A percentile compares a stretch with the other conserved stretches of the same genome.
Evolutionary conservation across 2,329 filamentous ascomycete species (phyloP).

Genomic region (Macrophomina tecta): DNA sequence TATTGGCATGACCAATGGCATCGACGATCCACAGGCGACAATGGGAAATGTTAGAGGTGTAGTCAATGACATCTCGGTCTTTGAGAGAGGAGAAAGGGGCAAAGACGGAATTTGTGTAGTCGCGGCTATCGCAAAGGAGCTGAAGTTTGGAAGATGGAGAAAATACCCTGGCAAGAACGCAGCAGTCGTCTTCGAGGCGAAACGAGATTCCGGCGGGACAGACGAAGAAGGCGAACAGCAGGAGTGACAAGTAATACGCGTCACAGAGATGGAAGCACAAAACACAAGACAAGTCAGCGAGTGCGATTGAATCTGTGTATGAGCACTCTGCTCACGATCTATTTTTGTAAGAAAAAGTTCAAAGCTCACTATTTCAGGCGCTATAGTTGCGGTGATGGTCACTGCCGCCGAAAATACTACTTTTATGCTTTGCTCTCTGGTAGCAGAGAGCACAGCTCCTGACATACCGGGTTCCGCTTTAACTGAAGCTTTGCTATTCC

Average conservation of each 20-base stretch:
- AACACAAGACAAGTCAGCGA: not conserved
- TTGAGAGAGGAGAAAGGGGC: constrained; percentile 80
- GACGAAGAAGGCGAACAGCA: constrained; percentile 21
- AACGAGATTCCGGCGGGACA: constrained; percentile 43
- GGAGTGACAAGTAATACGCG: not conserved
- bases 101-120: constrained; percentile 79
- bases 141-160: constrained; percentile 82
- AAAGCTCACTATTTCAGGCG: not conserved
- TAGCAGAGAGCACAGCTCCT: not conserved
- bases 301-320: not conserved
- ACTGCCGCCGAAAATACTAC: not conserved
- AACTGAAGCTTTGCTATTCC: not conserved
- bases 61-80: constrained; percentile 86
- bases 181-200: constrained; percentile 85
- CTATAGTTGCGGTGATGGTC: not conserved
- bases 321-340: not conserved
- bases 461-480: not conserved
- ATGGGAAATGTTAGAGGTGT: constrained; percentile 68
- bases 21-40: constrained; percentile 20
- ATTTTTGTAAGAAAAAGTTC: not conserved
- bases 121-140: constrained; percentile 85
- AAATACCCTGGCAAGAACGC: constrained; percentile 73
- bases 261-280: not conserved
- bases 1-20: constrained; percentile 29
- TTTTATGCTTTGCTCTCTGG: constrained; percentile 2